Evolutionary conservation across 495 filamentous ascomycete species (phyloP).

Genomic region (Tuber borchii): DNA sequence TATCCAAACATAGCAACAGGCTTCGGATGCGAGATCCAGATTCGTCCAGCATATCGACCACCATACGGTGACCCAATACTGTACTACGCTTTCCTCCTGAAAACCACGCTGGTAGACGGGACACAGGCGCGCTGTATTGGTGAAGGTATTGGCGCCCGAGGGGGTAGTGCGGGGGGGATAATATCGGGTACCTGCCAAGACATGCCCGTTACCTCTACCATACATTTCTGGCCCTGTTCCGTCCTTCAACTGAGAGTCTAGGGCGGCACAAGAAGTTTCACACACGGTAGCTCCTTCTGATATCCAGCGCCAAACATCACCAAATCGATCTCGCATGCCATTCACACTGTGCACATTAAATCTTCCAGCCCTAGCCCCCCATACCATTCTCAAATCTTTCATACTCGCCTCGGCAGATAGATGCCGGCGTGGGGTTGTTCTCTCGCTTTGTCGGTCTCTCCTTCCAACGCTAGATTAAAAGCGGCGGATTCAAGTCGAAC

Average conservation of each 20-base stretch:
- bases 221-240: neutral
- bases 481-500: neutral
- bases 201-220: neutral
- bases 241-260: neutral
- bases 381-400: conserved; percentile 1
- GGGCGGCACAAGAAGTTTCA: neutral
- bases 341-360: neutral
- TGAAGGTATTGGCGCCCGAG: neutral
- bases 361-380: neutral
- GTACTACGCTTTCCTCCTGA: neutral
- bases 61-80: neutral
- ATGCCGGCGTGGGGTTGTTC: neutral
- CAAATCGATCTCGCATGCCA: conserved; percentile 2
- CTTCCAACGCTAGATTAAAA: neutral
- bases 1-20: conserved; percentile 1
- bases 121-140: neutral
- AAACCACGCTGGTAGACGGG: neutral
- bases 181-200: conserved; percentile 2
- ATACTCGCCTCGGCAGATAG: neutral
- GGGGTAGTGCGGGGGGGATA: neutral
- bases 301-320: conserved; percentile 3
- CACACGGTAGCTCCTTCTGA: neutral
- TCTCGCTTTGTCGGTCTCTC: neutral
- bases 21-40: conserved; percentile 2
- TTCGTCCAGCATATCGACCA: neutral